These are phyloP conservation scores for Sporopachydermia cereana DNA, from an alignment of 1,139 yeast genomes.

Conservation along the genomic window DNA sequence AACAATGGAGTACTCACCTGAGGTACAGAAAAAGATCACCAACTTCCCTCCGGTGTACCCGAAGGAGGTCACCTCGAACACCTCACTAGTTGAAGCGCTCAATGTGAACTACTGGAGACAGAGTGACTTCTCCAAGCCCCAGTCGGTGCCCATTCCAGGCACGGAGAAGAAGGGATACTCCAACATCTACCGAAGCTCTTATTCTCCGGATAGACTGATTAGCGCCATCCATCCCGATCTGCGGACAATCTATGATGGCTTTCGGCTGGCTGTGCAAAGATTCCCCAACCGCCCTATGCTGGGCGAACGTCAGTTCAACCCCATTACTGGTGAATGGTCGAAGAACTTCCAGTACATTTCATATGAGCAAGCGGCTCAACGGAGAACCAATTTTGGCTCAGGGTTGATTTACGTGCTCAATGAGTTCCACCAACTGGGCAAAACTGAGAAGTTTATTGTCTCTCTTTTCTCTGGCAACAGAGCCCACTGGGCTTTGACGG, in stretches of 20 bases:
- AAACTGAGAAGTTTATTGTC: slow-evolving; percentile 35
- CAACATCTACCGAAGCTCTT: slow-evolving; percentile 38
- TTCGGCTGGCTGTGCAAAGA: slow-evolving; percentile 30
- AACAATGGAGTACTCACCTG: slow-evolving; percentile 1
- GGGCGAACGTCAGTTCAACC: slow-evolving; percentile 37
- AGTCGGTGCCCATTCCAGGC: slow-evolving; percentile 35
- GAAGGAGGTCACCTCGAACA: neutral
- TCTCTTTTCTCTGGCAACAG: slow-evolving; percentile 45
- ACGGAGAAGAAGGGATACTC: slow-evolving; percentile 39
- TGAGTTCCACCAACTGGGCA: slow-evolving; percentile 25
- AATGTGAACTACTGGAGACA: neutral
- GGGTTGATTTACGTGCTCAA: slow-evolving; percentile 48
- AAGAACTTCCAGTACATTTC: slow-evolving; percentile 37
- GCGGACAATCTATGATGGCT: slow-evolving; percentile 37
- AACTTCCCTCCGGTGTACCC: slow-evolving; percentile 5
- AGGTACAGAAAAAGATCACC: neutral
- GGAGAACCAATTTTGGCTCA: slow-evolving; percentile 45
- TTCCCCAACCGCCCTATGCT: slow-evolving; percentile 29
- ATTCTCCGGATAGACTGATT: slow-evolving; percentile 30
- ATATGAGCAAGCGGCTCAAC: slow-evolving; percentile 29
- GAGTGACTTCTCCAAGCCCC: slow-evolving; percentile 15
- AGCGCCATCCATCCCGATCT: slow-evolving; percentile 39
- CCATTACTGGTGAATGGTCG: slow-evolving; percentile 33
- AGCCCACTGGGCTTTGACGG: slow-evolving; percentile 50
- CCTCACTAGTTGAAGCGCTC: neutral